These are phyloP conservation scores for Lagenidium sp. DNA, from an alignment of 352 stramenopile species.

Conservation along the genomic window DNA sequence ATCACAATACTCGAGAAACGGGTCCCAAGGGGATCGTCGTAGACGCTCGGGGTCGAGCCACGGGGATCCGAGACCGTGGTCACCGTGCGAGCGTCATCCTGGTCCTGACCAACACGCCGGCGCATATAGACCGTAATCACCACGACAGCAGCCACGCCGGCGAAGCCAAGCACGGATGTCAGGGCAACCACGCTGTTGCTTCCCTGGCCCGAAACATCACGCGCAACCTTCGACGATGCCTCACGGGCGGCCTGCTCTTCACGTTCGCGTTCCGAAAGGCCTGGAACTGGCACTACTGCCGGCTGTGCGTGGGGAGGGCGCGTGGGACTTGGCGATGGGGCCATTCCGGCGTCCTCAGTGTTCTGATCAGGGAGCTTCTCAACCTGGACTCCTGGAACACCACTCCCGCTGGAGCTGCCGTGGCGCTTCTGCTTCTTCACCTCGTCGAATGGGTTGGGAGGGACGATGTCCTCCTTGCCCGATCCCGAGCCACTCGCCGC, in stretches of 20 bases:
- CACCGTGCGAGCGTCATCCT: slow-evolving; percentile 21
- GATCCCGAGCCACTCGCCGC: not conserved
- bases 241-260: slow-evolving; percentile 24
- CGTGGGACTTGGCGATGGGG: not conserved
- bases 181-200: slow-evolving; percentile 6
- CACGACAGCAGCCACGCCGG: slow-evolving; percentile 31
- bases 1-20: slow-evolving; percentile 84
- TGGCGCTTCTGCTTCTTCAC: not conserved
- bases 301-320: not conserved
- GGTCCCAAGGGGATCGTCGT: slow-evolving; percentile 66
- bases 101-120: slow-evolving; percentile 18
- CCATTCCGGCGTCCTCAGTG: slow-evolving; percentile 1
- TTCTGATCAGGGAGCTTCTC: too few relatives aligned
- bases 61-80: slow-evolving; percentile 28
- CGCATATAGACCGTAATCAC: slow-evolving; percentile 51
- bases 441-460: not conserved
- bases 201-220: slow-evolving; percentile 17
- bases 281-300: slow-evolving; percentile 3
- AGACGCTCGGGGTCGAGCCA: slow-evolving; percentile 47
- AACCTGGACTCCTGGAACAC: not conserved
- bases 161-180: slow-evolving; percentile 8
- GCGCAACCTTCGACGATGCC: slow-evolving; percentile 32
- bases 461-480: not conserved
- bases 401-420: not conserved
- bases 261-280: too few relatives aligned